Evolutionary conservation across 2,329 filamentous ascomycete species (phyloP), one percentile per base, ranked within the genome.

Genomic region (Trichoderma simmonsii): DNA sequence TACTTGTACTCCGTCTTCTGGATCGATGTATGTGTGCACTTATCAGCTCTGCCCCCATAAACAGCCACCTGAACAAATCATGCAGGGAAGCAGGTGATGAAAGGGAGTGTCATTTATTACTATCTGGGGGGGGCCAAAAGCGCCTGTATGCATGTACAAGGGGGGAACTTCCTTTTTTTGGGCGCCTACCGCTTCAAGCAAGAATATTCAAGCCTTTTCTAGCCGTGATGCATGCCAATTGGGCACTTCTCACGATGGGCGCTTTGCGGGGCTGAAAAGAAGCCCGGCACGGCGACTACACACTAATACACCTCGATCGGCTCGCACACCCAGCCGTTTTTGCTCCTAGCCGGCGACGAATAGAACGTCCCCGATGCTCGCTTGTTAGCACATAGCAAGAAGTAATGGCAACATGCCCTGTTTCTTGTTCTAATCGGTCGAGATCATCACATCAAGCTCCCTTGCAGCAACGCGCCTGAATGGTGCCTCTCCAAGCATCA

Each of bases 151-250:
- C 56, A 68, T 21, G 54, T 68, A 61, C 66, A 34, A 69, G 66
- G 66, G 65, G 56, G 48, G 48, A 12, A 36, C 21, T 34, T 56
- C 28, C 30, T 26, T 48, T 26, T 36, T 62, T 57, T 26, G 21
- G 64, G 64, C 48, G 48, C 64, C 64, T 67, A 57, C 64, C 64
- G 64, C 64, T 67, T 67, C 64, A 57, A 67, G 51, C 39, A 57
- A 12, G 64, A 56, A 67, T 57, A 67, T 28, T 56, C 48, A 24
- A 57, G 48, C 48, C 18, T 67, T 67, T 57, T 28, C 48, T 15
- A 39, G 30, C 48, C 64, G 32, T 28, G 24, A 39, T 57, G 21
- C 48, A 34, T 67, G 63, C 63, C 48, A 66, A 56, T 66, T 65
- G 63, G 48, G 11, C 21, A 15, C 48, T 56, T 36, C 34, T 36